Evolutionary conservation across 2,329 filamentous ascomycete genomes (phyloP), one percentile per base, ranked within the genome.

Genomic region (Fusarium liriodendri): DNA sequence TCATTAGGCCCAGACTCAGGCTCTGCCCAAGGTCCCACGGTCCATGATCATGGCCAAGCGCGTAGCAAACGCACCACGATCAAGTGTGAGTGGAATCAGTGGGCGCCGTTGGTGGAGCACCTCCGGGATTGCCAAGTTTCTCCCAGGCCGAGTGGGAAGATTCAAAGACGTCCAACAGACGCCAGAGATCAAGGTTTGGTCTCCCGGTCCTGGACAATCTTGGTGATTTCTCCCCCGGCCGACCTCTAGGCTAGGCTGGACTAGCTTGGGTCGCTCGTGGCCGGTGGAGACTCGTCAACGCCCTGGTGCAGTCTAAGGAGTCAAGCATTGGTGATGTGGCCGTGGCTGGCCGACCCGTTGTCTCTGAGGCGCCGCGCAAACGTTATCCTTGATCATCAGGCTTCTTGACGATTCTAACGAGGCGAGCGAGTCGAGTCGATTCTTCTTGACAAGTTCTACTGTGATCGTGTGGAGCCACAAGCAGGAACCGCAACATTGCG

Each of bases 71-170:
- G 61, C 66, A 75, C 61, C 64, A 68, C 57, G 67, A 75, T 76
- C 72, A 71, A 76, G 76, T 74, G 69, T 74, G 73, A 54, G 75
- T 77, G 75, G 76, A 67, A 69, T 70, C 59, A 52, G 64, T 63
- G 64, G 60, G 60, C 60, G 59, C 47, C 20, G 62, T 35, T 33
- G 63, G 75, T 76, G 75, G 75, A 64, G 75, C 61, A 60, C 55
- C 37, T 62, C 50, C 62, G 62, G 70, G 70, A 66, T 71, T 68
- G 45, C 62, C 40, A 70, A 62, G 54, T 70, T 72, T 72, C 58
- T 32, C 65, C 67, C 65, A 67, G 62, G 66, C 60, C 64, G 38
- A 57, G 55, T 60, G 64, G 63, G 57, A 70, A 75, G 58, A 68
- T 62, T 67, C 67, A 71, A 52, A 57, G 37, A 62, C 54, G 45